Percentiles rank a stretch among this genome's conserved stretches.
These are phyloP conservation scores for Botryosphaeria dothidea DNA, from an alignment of 2,329 filamentous ascomycete species.

Conservation along the genomic window DNA sequence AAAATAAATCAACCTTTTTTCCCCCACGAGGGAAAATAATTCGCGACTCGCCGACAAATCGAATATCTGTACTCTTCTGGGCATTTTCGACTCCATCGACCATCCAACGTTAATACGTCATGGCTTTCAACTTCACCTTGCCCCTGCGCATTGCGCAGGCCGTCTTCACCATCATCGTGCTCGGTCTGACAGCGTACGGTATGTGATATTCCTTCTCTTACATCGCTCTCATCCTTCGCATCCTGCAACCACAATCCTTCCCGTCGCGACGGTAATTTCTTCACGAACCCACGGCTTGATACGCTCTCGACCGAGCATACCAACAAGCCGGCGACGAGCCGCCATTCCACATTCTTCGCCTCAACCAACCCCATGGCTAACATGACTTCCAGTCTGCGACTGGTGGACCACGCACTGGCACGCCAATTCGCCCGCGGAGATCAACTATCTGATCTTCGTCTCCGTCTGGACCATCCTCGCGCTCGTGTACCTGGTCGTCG, in stretches of 20 bases:
- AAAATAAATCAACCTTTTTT: too few species aligned
- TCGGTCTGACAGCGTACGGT: slow-evolving; percentile 76
- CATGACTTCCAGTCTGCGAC: slow-evolving; percentile 54
- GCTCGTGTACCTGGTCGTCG: slow-evolving; percentile 68
- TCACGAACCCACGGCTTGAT: too few species aligned
- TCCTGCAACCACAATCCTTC: neutral
- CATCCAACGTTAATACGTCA: too few species aligned
- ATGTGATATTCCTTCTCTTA: slow-evolving; percentile 33
- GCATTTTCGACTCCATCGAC: too few species aligned
- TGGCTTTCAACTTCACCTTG: slow-evolving; percentile 58
- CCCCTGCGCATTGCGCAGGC: slow-evolving; percentile 68
- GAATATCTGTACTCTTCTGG: neutral
- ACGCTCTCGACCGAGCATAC: too few species aligned
- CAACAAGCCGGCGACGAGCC: too few species aligned
- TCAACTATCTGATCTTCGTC: slow-evolving; percentile 80
- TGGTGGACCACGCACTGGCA: slow-evolving; percentile 55
- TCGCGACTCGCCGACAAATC: too few species aligned
- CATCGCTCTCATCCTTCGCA: neutral
- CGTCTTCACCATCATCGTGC: slow-evolving; percentile 70
- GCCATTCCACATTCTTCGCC: neutral
- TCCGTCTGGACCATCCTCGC: slow-evolving; percentile 70
- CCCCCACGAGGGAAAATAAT: too few species aligned
- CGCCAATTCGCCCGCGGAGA: slow-evolving; percentile 54
- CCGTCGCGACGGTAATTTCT: too few species aligned
- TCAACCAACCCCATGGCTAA: neutral